Conservation (phyloP, 2,329 filamentous ascomycete species). For the Domatiomyces globalis region DNA sequence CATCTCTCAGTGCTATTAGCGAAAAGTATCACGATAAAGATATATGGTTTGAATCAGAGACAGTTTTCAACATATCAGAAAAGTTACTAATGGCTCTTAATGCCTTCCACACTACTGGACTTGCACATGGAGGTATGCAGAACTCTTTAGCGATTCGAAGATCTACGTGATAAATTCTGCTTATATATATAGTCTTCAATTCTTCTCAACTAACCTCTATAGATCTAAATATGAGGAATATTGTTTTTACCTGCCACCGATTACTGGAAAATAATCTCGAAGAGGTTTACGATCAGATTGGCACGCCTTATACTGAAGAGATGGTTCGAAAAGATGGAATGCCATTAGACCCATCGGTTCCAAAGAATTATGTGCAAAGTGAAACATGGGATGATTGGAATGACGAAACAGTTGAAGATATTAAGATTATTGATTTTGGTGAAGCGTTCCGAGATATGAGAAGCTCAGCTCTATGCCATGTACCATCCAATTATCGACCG, state of each 20-base stretch:
- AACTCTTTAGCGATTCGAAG: too few species aligned
- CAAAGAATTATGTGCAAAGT: conserved; percentile 6
- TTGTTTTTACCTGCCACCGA: conserved; percentile 4
- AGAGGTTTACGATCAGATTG: conserved; percentile 1
- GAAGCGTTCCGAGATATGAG: too few species aligned
- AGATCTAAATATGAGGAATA: conserved; percentile 11
- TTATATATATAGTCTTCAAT: too few species aligned
- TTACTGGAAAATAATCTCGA: too few species aligned
- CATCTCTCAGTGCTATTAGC: background rate
- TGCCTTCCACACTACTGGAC: conserved; percentile 8
- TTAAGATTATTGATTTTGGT: conserved; percentile 11
- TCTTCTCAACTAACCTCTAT: too few species aligned
- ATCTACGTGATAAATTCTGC: too few species aligned
- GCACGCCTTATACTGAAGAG: conserved; percentile 2
- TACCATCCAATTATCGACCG: too few species aligned
- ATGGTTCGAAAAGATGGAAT: conserved; percentile 1
- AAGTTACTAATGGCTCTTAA: conserved; percentile 8
- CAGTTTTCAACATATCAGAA: background rate
- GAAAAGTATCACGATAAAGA: too few species aligned
- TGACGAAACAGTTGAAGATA: conserved; percentile 1
- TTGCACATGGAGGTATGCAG: conserved; percentile 9
- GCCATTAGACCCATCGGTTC: conserved; percentile 5
- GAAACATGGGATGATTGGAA: conserved; percentile 2
- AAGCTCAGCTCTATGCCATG: too few species aligned
- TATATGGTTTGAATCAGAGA: too few species aligned